A percentile compares a stretch with the other conserved stretches of the same genome.
These are phyloP conservation scores for Talaromyces adpressus DNA, from an alignment of 495 filamentous ascomycete species.

Conservation along the genomic window DNA sequence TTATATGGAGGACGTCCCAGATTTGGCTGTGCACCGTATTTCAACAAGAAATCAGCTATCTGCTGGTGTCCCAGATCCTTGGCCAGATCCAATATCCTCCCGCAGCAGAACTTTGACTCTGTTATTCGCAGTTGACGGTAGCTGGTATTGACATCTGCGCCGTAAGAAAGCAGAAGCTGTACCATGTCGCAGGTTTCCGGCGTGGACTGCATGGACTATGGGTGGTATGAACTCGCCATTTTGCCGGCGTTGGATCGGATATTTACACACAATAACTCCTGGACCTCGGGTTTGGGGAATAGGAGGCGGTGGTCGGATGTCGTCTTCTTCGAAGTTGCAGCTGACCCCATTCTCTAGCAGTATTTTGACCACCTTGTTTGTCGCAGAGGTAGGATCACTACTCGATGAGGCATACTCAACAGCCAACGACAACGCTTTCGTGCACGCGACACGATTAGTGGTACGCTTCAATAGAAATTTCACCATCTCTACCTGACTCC, in stretches of 20 bases:
- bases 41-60: not conserved
- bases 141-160: not conserved
- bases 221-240: slow-evolving; percentile 1
- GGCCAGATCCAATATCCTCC: not conserved
- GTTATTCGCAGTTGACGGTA: not conserved
- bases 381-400: not conserved
- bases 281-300: too few species aligned
- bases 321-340: not conserved
- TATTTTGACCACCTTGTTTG: not conserved
- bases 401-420: not conserved
- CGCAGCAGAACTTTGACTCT: not conserved
- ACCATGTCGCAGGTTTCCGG: not conserved
- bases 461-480: not conserved
- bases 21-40: not conserved
- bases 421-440: not conserved
- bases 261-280: too few species aligned
- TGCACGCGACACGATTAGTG: not conserved
- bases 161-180: not conserved
- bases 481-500: not conserved
- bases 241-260: not conserved
- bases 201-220: not conserved
- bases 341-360: not conserved
- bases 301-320: not conserved
- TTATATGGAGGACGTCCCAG: not conserved
- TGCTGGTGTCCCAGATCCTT: not conserved